Evolutionary conservation across 805 yeast species (phyloP).

Genomic region (Wickerhamomyces chambardii): DNA sequence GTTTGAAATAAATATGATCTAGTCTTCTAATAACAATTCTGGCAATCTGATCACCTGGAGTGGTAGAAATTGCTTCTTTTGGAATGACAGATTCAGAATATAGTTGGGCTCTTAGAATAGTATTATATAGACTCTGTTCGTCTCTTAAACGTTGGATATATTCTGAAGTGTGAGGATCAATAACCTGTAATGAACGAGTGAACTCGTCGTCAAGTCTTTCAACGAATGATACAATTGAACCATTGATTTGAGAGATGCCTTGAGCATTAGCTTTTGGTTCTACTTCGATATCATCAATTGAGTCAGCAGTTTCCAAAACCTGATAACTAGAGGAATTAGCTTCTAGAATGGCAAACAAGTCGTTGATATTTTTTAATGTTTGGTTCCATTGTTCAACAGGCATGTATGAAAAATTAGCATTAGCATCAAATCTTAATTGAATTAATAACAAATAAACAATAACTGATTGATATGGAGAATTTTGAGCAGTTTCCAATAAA

Average conservation of each 20-base stretch:
- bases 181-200: conserved; percentile 73
- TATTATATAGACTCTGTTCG: conserved; percentile 66
- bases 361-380: conserved; percentile 51
- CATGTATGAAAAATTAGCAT: conserved; percentile 59
- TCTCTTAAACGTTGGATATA: conserved; percentile 86
- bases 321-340: conserved; percentile 45
- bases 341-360: conserved; percentile 64
- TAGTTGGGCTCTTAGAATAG: conserved; percentile 77
- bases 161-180: conserved; percentile 94
- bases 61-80: conserved; percentile 19
- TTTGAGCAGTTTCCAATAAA: conserved; percentile 36
- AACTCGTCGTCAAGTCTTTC: conserved; percentile 96
- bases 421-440: conserved; percentile 81
- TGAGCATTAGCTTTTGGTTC: conserved; percentile 57
- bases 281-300: conserved; percentile 61
- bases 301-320: conserved; percentile 66
- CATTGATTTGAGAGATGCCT: conserved; percentile 70
- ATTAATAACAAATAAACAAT: conserved; percentile 72
- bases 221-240: conserved; percentile 77
- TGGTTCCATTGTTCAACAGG: conserved; percentile 75
- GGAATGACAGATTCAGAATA: conserved; percentile 66
- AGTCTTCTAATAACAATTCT: conserved; percentile 77
- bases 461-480: conserved; percentile 66
- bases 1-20: conserved; percentile 91
- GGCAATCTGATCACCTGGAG: conserved; percentile 42